Conservation (phyloP, 768 basidiomycete species). For the Tremella yokohamensis region DNA sequence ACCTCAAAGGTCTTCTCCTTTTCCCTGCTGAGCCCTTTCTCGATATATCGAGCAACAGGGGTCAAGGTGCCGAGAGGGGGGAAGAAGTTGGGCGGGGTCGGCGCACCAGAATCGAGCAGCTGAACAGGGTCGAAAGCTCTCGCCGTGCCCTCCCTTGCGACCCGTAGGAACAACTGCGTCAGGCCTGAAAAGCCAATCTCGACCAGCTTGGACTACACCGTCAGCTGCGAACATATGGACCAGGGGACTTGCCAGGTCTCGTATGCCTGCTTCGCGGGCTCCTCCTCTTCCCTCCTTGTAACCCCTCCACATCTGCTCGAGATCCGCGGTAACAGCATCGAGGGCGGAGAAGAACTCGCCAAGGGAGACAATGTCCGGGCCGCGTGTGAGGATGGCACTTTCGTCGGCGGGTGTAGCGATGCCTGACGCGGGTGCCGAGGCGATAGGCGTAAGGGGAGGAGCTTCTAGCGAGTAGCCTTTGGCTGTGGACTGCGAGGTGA, state of each 20-base stretch:
- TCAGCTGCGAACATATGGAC: not conserved
- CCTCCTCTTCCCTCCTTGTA: slow-evolving; percentile 38
- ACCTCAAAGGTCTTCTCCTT: slow-evolving; percentile 23
- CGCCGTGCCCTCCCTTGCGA: slow-evolving; percentile 34
- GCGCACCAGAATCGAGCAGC: slow-evolving; percentile 39
- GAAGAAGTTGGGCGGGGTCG: slow-evolving; percentile 41
- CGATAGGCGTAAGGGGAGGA: slow-evolving; percentile 20
- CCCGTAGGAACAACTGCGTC: slow-evolving; percentile 37
- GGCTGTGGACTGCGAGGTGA: slow-evolving; percentile 7
- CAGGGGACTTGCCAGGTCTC: slow-evolving; percentile 34
- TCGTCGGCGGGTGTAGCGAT: slow-evolving; percentile 41
- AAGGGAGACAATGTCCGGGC: slow-evolving; percentile 45
- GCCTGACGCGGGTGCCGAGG: slow-evolving; percentile 18
- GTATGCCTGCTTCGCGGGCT: slow-evolving; percentile 41
- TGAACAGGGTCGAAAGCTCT: slow-evolving; percentile 28
- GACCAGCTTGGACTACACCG: slow-evolving; percentile 35
- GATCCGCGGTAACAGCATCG: slow-evolving; percentile 38
- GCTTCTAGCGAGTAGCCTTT: slow-evolving; percentile 32
- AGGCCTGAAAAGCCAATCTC: slow-evolving; percentile 43
- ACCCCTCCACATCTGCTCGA: slow-evolving; percentile 46
- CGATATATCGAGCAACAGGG: slow-evolving; percentile 12
- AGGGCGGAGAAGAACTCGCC: slow-evolving; percentile 44
- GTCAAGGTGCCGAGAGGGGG: slow-evolving; percentile 30
- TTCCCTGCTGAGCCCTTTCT: not conserved
- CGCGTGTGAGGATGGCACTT: slow-evolving; percentile 39